A percentile compares a stretch with the other conserved stretches of the same genome.
Conservation (phyloP, 75 land plant species). For the Pinus albicaulis region DNA sequence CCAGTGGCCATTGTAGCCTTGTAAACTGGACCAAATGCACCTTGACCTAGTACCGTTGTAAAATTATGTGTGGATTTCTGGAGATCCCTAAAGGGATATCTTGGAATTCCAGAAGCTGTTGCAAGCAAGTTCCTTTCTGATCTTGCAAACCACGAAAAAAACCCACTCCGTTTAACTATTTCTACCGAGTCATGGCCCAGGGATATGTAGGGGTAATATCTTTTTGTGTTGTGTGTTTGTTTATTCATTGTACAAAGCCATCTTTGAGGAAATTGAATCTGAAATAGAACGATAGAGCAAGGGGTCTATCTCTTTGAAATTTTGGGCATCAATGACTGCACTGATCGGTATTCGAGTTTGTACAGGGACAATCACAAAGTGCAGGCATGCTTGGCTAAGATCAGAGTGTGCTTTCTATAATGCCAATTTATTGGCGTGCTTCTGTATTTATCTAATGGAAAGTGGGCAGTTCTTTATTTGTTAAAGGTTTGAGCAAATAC, state of each 20-base stretch:
- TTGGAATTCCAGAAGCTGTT: slow-evolving; percentile 66
- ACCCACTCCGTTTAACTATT: slow-evolving; percentile 17
- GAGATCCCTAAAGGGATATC: slow-evolving; percentile 71
- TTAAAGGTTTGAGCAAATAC: slow-evolving; percentile 3
- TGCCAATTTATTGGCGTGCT: slow-evolving; percentile 6
- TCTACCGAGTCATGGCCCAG: slow-evolving; percentile 54
- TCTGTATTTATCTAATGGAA: slow-evolving; percentile 4
- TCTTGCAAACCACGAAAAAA: slow-evolving; percentile 47
- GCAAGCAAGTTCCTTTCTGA: slow-evolving; percentile 41
- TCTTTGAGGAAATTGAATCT: too few relatives aligned
- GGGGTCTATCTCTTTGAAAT: too few relatives aligned
- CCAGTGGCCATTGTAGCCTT: slow-evolving; percentile 79
- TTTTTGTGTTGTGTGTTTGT: too few relatives aligned
- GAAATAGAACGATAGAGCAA: too few relatives aligned
- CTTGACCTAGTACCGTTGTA: slow-evolving; percentile 71
- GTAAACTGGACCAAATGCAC: slow-evolving; percentile 87
- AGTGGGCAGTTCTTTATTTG: slow-evolving; percentile 6
- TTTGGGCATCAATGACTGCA: too few relatives aligned
- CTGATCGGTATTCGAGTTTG: too few relatives aligned
- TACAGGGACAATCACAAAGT: too few relatives aligned
- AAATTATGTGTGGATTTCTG: slow-evolving; percentile 81
- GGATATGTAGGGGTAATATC: too few relatives aligned
- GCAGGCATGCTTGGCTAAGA: too few relatives aligned
- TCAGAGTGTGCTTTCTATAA: too few relatives aligned
- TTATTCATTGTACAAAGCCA: too few relatives aligned